phyloP scores from a whole-genome alignment of 345 rosid species.

The Angophora floribunda region DNA sequence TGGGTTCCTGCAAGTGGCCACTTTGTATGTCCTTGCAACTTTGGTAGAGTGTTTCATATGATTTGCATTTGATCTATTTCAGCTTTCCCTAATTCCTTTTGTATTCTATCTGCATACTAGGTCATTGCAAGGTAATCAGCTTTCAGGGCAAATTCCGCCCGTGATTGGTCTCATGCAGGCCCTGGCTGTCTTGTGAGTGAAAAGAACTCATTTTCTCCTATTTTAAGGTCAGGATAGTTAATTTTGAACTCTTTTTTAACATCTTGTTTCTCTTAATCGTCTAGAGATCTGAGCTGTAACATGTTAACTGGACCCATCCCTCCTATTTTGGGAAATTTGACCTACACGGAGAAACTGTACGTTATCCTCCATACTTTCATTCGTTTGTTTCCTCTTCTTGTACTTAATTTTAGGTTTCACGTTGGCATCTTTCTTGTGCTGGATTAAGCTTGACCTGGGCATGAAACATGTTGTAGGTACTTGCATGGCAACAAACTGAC shows the following conservation, averaged over 20 bases:
- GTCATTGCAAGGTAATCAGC: slow-evolving; percentile 89
- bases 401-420: not conserved
- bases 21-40: slow-evolving; percentile 46
- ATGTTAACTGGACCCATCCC: slow-evolving; percentile 81
- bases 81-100: not conserved
- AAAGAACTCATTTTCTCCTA: not conserved
- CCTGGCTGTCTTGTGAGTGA: slow-evolving; percentile 91
- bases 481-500: slow-evolving; percentile 75
- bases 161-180: slow-evolving; percentile 99
- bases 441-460: not conserved
- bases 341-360: slow-evolving; percentile 90
- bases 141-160: slow-evolving; percentile 81
- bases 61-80: not conserved
- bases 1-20: slow-evolving; percentile 97
- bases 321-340: slow-evolving; percentile 80
- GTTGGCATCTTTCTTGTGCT: not conserved
- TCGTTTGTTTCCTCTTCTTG: slow-evolving; percentile 6
- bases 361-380: not conserved
- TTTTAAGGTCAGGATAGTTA: not conserved
- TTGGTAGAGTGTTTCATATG: not conserved
- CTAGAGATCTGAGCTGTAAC: slow-evolving; percentile 89
- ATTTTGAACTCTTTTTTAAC: not conserved
- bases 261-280: not conserved
- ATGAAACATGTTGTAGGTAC: slow-evolving; percentile 39
- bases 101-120: slow-evolving; percentile 15